Percentiles rank a stretch among this genome's conserved stretches.
phyloP scores from a whole-genome alignment of 768 basidiomycete species.

The Pisolithus tinctorius region DNA sequence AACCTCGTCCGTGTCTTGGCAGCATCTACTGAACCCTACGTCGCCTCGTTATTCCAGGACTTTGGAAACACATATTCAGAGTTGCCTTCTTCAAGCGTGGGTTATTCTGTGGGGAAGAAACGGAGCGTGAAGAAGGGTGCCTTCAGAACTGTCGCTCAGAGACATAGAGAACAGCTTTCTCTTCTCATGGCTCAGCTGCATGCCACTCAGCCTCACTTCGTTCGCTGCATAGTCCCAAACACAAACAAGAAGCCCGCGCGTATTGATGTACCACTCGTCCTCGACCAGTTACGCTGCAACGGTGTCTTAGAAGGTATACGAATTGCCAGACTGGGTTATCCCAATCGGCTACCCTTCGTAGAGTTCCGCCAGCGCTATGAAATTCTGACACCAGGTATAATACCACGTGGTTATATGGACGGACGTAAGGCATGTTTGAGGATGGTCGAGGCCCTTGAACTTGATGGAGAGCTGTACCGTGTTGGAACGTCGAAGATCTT shows the following conservation, averaged over 20 bases:
- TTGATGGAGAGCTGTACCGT: slow-evolving; percentile 79
- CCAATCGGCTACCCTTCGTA: slow-evolving; percentile 92
- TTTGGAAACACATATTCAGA: slow-evolving; percentile 44
- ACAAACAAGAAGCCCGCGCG: slow-evolving; percentile 83
- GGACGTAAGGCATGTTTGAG: slow-evolving; percentile 89
- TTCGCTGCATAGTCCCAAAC: slow-evolving; percentile 97
- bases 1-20: slow-evolving; percentile 87
- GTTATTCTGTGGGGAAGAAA: slow-evolving; percentile 48
- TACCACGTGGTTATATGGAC: slow-evolving; percentile 96
- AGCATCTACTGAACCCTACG: slow-evolving; percentile 72
- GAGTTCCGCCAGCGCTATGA: slow-evolving; percentile 98
- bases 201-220: slow-evolving; percentile 95
- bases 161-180: slow-evolving; percentile 92
- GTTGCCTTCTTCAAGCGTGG: slow-evolving; percentile 28
- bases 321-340: slow-evolving; percentile 94
- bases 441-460: slow-evolving; percentile 84
- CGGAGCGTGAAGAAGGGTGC: slow-evolving; percentile 88
- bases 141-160: slow-evolving; percentile 91
- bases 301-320: slow-evolving; percentile 99
- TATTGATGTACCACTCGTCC: slow-evolving; percentile 88
- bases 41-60: slow-evolving; percentile 81
- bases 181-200: slow-evolving; percentile 88
- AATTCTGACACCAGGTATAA: slow-evolving; percentile 87
- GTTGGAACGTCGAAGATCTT: slow-evolving; percentile 98
- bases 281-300: slow-evolving; percentile 96